phyloP scores from a whole-genome alignment of 345 rosid species.

The Aquilaria yunnanensis region DNA sequence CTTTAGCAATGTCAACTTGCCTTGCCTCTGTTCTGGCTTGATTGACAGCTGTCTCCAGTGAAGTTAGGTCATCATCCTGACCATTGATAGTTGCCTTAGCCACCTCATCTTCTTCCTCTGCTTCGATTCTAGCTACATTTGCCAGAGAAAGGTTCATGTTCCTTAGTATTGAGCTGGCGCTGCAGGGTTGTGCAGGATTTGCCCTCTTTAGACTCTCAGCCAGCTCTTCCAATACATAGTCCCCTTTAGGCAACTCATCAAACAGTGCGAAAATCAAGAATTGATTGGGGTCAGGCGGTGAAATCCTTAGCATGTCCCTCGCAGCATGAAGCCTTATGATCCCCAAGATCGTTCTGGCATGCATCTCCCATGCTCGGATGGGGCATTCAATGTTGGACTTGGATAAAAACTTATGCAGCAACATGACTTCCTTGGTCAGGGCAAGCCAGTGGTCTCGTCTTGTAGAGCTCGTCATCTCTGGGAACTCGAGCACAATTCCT shows the following conservation, averaged over 20 bases:
- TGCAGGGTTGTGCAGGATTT: conserved; percentile 36
- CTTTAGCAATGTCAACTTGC: conserved; percentile 53
- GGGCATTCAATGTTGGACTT: conserved; percentile 40
- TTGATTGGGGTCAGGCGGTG: conserved; percentile 68
- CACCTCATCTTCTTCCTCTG: conserved; percentile 25
- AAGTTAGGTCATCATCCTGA: conserved; percentile 22
- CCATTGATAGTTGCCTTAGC: conserved; percentile 5
- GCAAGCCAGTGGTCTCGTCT: conserved; percentile 95
- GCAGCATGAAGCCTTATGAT: conserved; percentile 88
- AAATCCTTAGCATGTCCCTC: conserved; percentile 75
- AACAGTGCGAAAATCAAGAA: conserved; percentile 79
- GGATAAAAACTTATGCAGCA: conserved; percentile 68
- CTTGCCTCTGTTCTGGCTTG: conserved; percentile 59
- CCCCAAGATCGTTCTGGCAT: conserved; percentile 73
- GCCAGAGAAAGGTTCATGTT: conserved; percentile 39
- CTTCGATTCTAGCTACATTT: conserved; percentile 22
- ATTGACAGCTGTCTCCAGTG: conserved; percentile 49
- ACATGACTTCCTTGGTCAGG: conserved; percentile 53
- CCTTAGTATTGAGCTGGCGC: conserved; percentile 70
- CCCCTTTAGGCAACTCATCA: conserved; percentile 86
- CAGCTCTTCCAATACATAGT: conserved; percentile 65
- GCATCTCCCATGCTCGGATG: conserved; percentile 68
- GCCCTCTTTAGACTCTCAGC: conserved; percentile 55
- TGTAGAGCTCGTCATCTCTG: conserved; percentile 90
- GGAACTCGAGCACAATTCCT: conserved; percentile 81